Percentiles rank a stretch among this genome's conserved stretches.
Conservation (phyloP, 441 rosid genomes). For the Euphorbia schlechtendalii region DNA sequence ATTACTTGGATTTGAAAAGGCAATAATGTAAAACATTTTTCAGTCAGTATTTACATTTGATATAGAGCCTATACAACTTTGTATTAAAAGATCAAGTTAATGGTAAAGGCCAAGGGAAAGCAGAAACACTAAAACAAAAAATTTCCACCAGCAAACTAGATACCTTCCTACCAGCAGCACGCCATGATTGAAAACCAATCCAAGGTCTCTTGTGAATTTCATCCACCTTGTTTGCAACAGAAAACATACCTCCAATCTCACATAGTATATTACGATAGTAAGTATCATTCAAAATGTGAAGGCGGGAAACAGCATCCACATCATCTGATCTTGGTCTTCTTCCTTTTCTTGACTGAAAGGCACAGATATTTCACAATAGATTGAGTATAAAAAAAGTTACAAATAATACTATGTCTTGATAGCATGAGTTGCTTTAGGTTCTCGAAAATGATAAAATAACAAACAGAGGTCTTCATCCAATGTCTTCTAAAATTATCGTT, state of each 20-base stretch:
- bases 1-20: background rate
- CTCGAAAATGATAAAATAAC: background rate
- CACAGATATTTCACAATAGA: slow-evolving; percentile 12
- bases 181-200: slow-evolving; percentile 99
- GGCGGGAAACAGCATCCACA: slow-evolving; percentile 82
- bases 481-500: background rate
- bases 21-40: background rate
- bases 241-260: slow-evolving; percentile 97
- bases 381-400: too few species aligned
- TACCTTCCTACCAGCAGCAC: slow-evolving; percentile 98
- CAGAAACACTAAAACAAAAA: slow-evolving; percentile 12
- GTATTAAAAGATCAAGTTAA: background rate
- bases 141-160: slow-evolving; percentile 19
- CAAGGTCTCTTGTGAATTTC: slow-evolving; percentile 91
- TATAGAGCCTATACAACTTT: background rate
- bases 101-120: background rate
- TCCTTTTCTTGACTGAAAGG: slow-evolving; percentile 58
- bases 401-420: too few species aligned
- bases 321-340: slow-evolving; percentile 94
- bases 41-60: background rate
- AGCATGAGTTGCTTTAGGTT: background rate
- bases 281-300: slow-evolving; percentile 64
- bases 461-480: too few species aligned
- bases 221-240: slow-evolving; percentile 87
- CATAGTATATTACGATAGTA: slow-evolving; percentile 64